A percentile compares a stretch with the other conserved stretches of the same genome.
phyloP scores from a whole-genome alignment of 345 rosid genomes.

The Brassica napus region Da-Ae NC_063437.1:1032501-1033000 shows the following conservation, averaged over 20 bases:
- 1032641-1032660: conserved; percentile 54
- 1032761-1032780: conserved; percentile 70
- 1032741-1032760: conserved; percentile 53
- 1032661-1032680: conserved; percentile 52
- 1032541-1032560: conserved; percentile 55
- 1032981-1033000: conserved; percentile 21
- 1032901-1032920: neutral
- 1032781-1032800: conserved; percentile 64
- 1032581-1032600: conserved; percentile 45
- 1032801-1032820: conserved; percentile 42
- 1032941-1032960: conserved; percentile 28
- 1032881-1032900: conserved; percentile 24
- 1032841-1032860: conserved; percentile 57
- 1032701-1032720: neutral
- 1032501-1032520: conserved; percentile 43
- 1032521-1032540: conserved; percentile 49
- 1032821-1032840: conserved; percentile 50
- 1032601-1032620: conserved; percentile 52
- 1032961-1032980: conserved; percentile 30
- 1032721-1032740: neutral
- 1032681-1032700: no score
- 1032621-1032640: conserved; percentile 56
- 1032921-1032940: conserved; percentile 14
- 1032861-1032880: conserved; percentile 40
- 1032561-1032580: conserved; percentile 48